Evolutionary conservation across 805 yeast species (phyloP).

Genomic region (Candida gorgasii): DNA sequence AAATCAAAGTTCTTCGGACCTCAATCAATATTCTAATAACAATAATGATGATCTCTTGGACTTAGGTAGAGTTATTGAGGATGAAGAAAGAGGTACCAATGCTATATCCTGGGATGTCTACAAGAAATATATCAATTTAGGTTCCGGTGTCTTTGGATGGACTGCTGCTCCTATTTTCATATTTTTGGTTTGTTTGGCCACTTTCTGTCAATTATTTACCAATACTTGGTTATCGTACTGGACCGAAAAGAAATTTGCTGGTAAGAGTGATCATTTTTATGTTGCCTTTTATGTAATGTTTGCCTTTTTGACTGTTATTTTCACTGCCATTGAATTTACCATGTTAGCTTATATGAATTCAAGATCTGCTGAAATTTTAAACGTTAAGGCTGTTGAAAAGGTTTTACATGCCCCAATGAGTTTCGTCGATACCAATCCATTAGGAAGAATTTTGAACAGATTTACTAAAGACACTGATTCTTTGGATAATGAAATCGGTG

Average conservation of each 20-base stretch:
- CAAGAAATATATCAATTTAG: slow-evolving; percentile 36
- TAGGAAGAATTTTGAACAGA: slow-evolving; percentile 46
- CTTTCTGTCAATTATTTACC: slow-evolving; percentile 43
- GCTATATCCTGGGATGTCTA: slow-evolving; percentile 43
- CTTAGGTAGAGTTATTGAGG: slow-evolving; percentile 33
- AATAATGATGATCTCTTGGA: slow-evolving; percentile 6
- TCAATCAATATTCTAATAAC: neutral
- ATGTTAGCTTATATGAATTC: slow-evolving; percentile 46
- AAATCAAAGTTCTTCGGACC: slow-evolving; percentile 4
- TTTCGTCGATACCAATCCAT: slow-evolving; percentile 44
- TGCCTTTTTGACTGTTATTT: slow-evolving; percentile 38
- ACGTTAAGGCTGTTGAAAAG: slow-evolving; percentile 37
- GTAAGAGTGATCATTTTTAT: slow-evolving; percentile 31
- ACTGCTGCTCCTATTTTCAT: slow-evolving; percentile 35
- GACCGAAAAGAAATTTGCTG: slow-evolving; percentile 35
- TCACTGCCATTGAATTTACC: slow-evolving; percentile 40
- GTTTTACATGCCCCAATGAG: slow-evolving; percentile 45
- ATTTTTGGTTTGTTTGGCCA: slow-evolving; percentile 32
- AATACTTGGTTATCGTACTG: slow-evolving; percentile 48
- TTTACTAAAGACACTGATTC: slow-evolving; percentile 48
- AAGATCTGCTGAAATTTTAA: slow-evolving; percentile 34
- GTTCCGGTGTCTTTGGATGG: slow-evolving; percentile 38
- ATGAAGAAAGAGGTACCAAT: slow-evolving; percentile 39
- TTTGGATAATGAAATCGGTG: slow-evolving; percentile 47
- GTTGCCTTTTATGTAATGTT: slow-evolving; percentile 36